Evolutionary conservation across 257 asterid species (phyloP).

Genomic region (Eustoma russellianum): DNA sequence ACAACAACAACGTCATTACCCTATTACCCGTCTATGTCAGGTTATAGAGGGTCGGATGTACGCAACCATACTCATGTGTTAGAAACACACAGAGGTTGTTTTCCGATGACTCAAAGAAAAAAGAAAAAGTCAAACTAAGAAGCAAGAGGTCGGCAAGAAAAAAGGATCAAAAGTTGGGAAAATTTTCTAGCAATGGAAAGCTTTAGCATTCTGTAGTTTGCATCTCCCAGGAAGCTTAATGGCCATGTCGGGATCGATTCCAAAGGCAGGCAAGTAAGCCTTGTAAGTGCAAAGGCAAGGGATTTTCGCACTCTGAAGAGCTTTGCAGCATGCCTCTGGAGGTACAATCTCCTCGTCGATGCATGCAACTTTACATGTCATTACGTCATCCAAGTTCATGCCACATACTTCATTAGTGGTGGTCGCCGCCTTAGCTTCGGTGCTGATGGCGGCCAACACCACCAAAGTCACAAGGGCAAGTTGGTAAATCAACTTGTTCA

Average conservation of each 20-base stretch:
- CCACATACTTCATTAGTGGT: conserved; percentile 7
- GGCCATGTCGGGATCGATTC: conserved; percentile 13
- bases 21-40: no score
- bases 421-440: background rate
- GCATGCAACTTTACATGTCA: conserved; percentile 17
- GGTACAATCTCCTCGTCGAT: conserved; percentile 1
- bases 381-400: conserved; percentile 8
- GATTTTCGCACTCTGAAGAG: background rate
- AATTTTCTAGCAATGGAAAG: conserved; percentile 1
- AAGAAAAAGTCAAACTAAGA: no score
- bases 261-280: background rate
- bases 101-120: no score
- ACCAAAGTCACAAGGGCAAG: conserved; percentile 9
- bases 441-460: conserved; percentile 4
- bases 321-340: conserved; percentile 9
- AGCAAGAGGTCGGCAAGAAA: no score
- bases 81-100: no score
- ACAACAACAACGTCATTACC: no score
- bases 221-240: conserved; percentile 14
- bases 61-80: no score
- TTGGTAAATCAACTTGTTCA: background rate
- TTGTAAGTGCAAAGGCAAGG: conserved; percentile 16
- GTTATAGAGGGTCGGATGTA: no score
- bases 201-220: background rate
- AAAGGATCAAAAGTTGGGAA: no score